These are phyloP conservation scores for Penicillium sp. DNA, from an alignment of 2,329 filamentous ascomycete species.

Conservation along the genomic window DNA sequence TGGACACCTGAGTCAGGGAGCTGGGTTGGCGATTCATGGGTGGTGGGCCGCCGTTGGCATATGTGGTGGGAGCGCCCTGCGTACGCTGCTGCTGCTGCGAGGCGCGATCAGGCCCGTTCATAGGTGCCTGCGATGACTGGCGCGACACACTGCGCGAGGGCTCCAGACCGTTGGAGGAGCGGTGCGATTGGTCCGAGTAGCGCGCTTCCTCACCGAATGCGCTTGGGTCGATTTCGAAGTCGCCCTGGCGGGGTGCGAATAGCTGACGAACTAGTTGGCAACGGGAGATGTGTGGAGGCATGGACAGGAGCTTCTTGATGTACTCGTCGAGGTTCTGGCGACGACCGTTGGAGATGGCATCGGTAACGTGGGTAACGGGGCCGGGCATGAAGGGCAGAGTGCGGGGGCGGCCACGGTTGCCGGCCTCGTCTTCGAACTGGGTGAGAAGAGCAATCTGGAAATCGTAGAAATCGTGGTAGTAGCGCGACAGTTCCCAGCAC, in stretches of 20 bases:
- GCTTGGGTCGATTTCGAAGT: constrained; percentile 85
- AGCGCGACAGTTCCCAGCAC: constrained; percentile 89
- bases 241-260: constrained; percentile 84
- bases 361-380: constrained; percentile 96
- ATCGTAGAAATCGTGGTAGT: constrained; percentile 99
- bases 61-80: constrained; percentile 36
- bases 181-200: constrained; percentile 69
- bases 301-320: constrained; percentile 83
- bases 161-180: constrained; percentile 68
- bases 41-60: constrained; percentile 42
- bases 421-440: constrained; percentile 87
- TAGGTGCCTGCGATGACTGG: constrained; percentile 66
- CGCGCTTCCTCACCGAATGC: constrained; percentile 69
- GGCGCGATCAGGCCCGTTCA: constrained; percentile 54
- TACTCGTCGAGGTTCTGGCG: constrained; percentile 93
- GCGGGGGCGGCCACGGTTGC: constrained; percentile 78
- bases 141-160: constrained; percentile 62
- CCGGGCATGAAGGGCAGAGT: constrained; percentile 97
- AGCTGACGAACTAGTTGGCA: constrained; percentile 85
- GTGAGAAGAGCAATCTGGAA: constrained; percentile 95
- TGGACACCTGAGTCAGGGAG: constrained; percentile 53
- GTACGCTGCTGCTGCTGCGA: constrained; percentile 46
- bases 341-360: constrained; percentile 90
- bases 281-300: constrained; percentile 80
- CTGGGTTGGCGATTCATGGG: constrained; percentile 53